Evolutionary conservation across 2,329 filamentous ascomycete genomes (phyloP), one percentile per base, ranked within the genome.

Genomic region (Arthrobotrys sinensis): DNA sequence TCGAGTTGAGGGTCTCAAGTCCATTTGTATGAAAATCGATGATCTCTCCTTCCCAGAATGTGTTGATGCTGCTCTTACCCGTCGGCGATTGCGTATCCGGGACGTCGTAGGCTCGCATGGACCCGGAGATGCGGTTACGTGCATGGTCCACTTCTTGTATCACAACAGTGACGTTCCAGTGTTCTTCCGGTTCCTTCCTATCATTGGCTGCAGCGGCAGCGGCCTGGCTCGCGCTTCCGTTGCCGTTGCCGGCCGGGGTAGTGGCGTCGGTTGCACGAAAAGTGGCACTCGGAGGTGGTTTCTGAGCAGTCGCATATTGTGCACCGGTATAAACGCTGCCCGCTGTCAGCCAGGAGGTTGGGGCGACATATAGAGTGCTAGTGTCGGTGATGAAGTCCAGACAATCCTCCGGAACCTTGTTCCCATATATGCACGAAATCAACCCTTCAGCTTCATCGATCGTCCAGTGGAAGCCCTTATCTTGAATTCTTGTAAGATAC

Each of bases 41-140:
- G 76, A 92, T 91, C 82, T 92, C 90, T 68, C 90, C 90, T 85
- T 91, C 90, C 52, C 91, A 86, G 81, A 89, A 91, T 1, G 90
- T 91, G 14, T 89, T 88, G 71, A 91, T 91, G 75, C 86, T 86
- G 85, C 85, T 63, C 84, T 83, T 62, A 84, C 69, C 55, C 79
- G 79, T 62, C 32, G 72, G 67, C 19, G 79, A 43, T 52, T 81
- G 79, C 46, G 76, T 80, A 76, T 87, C 85, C 1, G 90, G 90
- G 11, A 91, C 90, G 80, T 91, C 90, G 84, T 90, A 91, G 3
- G 90, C 90, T 83, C 91, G 89, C 90, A 92, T 92, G 6, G 89
- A 91, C 3, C 90, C 90, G 21, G 89, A 88, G 16, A 92, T 83
- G 0, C 88, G 89, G 89, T 91, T 90, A 16, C 85, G 85, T 3